Percentiles rank a stretch among this genome's conserved stretches.
These are phyloP conservation scores for Capsicum baccatum DNA, from an alignment of 257 asterid species.

Conservation along the genomic window DNA sequence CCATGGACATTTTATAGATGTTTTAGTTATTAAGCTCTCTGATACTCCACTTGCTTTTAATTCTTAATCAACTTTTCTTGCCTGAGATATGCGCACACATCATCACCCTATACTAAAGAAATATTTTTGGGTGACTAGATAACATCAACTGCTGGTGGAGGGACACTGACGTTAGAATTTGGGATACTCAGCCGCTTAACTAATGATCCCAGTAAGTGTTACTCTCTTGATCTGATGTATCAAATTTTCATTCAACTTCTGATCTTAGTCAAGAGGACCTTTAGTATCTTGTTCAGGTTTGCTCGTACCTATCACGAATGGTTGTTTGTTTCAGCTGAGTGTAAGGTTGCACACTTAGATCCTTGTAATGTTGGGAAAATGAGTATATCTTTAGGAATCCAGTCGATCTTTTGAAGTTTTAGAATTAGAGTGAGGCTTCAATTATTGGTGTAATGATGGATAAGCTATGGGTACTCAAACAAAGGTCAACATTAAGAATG, in stretches of 20 bases:
- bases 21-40: slow-evolving; percentile 8
- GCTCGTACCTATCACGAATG: neutral
- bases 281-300: slow-evolving; percentile 1
- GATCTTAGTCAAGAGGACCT: slow-evolving; percentile 21
- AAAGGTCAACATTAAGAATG: neutral
- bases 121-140: slow-evolving; percentile 57
- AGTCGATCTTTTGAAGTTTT: neutral
- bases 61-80: neutral
- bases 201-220: slow-evolving; percentile 75
- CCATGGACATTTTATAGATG: neutral
- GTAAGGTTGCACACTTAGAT: neutral
- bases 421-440: neutral
- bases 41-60: neutral
- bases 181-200: slow-evolving; percentile 98
- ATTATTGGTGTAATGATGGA: neutral
- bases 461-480: neutral
- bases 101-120: slow-evolving; percentile 21
- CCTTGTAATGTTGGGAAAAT: slow-evolving; percentile 9
- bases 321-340: neutral
- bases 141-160: slow-evolving; percentile 99
- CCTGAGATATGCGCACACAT: slow-evolving; percentile 25
- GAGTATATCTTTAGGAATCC: neutral
- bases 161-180: slow-evolving; percentile 93
- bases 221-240: neutral
- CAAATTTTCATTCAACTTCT: slow-evolving; percentile 13